Evolutionary conservation across 2,329 filamentous ascomycete species (phyloP), one percentile per base, ranked within the genome.

Genomic region (Stromatinia cepivora): DNA sequence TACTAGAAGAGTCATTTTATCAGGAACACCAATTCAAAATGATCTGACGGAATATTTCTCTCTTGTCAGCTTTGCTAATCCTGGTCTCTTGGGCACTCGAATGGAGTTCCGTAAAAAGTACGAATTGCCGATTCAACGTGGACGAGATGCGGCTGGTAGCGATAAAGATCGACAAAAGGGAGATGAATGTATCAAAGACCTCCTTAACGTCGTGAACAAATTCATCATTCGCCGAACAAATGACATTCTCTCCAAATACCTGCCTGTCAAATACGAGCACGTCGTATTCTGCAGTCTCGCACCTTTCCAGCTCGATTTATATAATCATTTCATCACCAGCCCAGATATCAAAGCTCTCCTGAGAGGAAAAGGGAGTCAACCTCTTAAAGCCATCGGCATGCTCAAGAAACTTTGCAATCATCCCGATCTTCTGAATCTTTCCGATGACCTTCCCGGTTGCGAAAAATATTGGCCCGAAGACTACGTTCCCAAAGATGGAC

Each of bases 401-500:
- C 85, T 99, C 77, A 99, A 99, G 82, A 99, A 99, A 80, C 89
- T 99, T 20, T 99, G 96, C 84, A 99, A 99, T 75, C 95, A 99
- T 76, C 95, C 95, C 0, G 95, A 99, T 78, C 86, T 99, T 4
- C 87, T 99, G 46, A 92, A 94, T 71, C 84, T 98, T 1, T 84
- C 90, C 0, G 87, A 88, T 0, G 95, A 99, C 78, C 83, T 99
- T 42, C 94, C 94, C 0, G 95, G 95, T 6, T 93, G 91, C 70
- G 94, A 99, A 76, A 79, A 88, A 39, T 87, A 87, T 75, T 95
- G 89, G 77, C 95, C 95, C 0, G 89, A 92, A 2, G 94, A 97
- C 77, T 99, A 93, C 77, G 88, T 96, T 5, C 92, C 91, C 0
- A 97, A 93, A 76, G 94, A 97, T 72, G 84, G 90, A 3, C 88